Conservation (phyloP, 2,329 filamentous ascomycete species). For the Exophiala mesophila region DNA sequence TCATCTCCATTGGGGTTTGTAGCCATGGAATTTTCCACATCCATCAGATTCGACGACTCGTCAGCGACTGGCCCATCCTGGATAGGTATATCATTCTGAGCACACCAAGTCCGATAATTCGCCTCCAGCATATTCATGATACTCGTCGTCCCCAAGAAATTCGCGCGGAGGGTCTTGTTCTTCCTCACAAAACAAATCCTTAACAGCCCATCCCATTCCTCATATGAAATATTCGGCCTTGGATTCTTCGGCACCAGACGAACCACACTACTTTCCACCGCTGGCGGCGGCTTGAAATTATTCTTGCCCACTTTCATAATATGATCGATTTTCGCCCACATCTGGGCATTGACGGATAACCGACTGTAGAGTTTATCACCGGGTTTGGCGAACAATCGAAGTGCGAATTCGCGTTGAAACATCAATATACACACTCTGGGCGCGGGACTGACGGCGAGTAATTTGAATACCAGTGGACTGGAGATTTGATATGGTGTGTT, state of each 20-base stretch:
- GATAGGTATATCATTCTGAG: slow-evolving; percentile 73
- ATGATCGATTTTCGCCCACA: slow-evolving; percentile 68
- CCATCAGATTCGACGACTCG: slow-evolving; percentile 33
- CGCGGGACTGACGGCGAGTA: slow-evolving; percentile 74
- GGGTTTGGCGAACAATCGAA: slow-evolving; percentile 80
- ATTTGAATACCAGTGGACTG: slow-evolving; percentile 83
- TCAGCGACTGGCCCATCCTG: slow-evolving; percentile 57
- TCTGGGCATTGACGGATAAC: slow-evolving; percentile 89
- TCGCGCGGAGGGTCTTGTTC: slow-evolving; percentile 82
- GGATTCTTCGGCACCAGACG: slow-evolving; percentile 83
- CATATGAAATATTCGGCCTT: slow-evolving; percentile 81
- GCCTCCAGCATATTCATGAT: slow-evolving; percentile 76
- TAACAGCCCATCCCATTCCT: slow-evolving; percentile 90
- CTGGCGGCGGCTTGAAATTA: slow-evolving; percentile 92
- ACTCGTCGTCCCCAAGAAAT: slow-evolving; percentile 73
- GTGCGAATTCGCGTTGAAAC: slow-evolving; percentile 93
- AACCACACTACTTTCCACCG: slow-evolving; percentile 88
- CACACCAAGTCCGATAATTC: slow-evolving; percentile 88
- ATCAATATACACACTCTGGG: slow-evolving; percentile 85
- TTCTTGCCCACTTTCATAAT: slow-evolving; percentile 94
- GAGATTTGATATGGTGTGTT: slow-evolving; percentile 81
- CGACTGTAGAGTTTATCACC: slow-evolving; percentile 86
- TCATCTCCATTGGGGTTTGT: slow-evolving; percentile 28
- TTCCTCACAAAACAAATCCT: slow-evolving; percentile 79
- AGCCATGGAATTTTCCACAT: slow-evolving; percentile 31